Evolutionary conservation across 768 basidiomycete genomes (phyloP).

Genomic region (Termitomyces sp.): DNA sequence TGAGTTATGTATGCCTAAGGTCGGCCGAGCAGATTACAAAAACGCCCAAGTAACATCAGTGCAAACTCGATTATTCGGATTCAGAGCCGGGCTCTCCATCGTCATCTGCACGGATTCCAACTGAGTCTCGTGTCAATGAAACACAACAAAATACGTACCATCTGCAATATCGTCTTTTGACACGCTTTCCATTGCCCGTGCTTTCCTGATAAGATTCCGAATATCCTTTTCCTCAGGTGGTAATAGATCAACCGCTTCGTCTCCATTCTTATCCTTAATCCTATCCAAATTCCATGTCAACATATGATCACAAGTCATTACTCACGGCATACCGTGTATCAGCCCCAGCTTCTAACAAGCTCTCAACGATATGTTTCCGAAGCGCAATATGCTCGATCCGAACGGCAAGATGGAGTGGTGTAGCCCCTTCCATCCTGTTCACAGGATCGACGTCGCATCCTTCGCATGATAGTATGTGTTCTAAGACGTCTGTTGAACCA

Average conservation of each 20-base stretch:
- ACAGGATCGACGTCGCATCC: conserved; percentile 78
- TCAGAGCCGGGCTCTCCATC: conserved; percentile 25
- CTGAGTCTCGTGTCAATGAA: background rate
- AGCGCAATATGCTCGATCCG: conserved; percentile 49
- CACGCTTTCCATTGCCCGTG: conserved; percentile 46
- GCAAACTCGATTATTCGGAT: conserved; percentile 27
- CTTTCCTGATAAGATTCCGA: conserved; percentile 44
- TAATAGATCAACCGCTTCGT: conserved; percentile 51
- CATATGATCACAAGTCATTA: background rate
- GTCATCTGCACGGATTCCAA: conserved; percentile 12
- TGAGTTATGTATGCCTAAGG: background rate
- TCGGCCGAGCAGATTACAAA: background rate
- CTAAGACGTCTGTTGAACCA: conserved; percentile 60
- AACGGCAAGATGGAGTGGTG: conserved; percentile 76
- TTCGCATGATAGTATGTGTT: conserved; percentile 68
- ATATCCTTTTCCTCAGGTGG: conserved; percentile 48
- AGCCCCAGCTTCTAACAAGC: conserved; percentile 75
- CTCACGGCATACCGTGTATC: conserved; percentile 50
- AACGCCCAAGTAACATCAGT: background rate
- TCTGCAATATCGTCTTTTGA: conserved; percentile 59
- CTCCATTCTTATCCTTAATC: conserved; percentile 67
- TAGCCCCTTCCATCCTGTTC: conserved; percentile 64
- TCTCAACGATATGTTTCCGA: conserved; percentile 50
- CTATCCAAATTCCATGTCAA: conserved; percentile 27
- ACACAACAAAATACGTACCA: conserved; percentile 33